Base-by-base conservation (phyloP, 371 early-diverging fungal genomes). In the Smittium mucronatum region DNA sequence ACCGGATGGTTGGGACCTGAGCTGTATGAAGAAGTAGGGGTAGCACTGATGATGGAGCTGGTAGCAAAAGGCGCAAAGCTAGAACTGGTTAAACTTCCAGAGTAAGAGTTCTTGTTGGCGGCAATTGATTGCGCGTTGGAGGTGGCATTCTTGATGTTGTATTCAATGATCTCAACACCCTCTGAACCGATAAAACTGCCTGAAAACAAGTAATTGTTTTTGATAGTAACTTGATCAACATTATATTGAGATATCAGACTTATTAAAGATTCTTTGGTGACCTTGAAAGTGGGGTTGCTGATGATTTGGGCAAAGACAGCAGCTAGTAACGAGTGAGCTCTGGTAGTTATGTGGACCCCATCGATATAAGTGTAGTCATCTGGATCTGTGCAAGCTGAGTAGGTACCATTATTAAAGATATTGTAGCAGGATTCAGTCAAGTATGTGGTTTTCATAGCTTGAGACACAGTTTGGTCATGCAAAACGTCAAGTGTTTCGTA, bases 361-460 rank as follows among this genome's bases (percentile, higher is more conserved):
- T 68, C 69, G 11, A 57, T 32, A 63, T 59, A 68, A 34, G 26
- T 2, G 36, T 68, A 63, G 2, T 57, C 21, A 25, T 68, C 69
- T 8, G 69, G 58, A 35, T 68, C 26, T 57, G 32, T 21, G 34
- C 69, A 68, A 26, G 69, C 47, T 15, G 69, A 65, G 34, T 33
- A 34, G 25, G 47, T 47, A 17, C 8, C 35, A 65, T 33, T 21
- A 35, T 65, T n/a, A 15, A 8, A 8, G 35, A 30, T n/a, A 33
- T 11, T 35, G 34, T 65, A 32, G n/a, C 65, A 65, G 25, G 65
- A 35, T 11, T 30, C 28, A 35, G 29, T 34, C 15, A 71, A 36
- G 29, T 79, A 71, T 2, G 75, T 73, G 29, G 79, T 65, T 0
- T 65, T 73, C 21, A 79, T 34, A 26, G 70, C 72, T 1, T 60